Evolutionary conservation across 2,329 filamentous ascomycete genomes (phyloP).

Genomic region (Ceratocystis cacaofunesta): DNA sequence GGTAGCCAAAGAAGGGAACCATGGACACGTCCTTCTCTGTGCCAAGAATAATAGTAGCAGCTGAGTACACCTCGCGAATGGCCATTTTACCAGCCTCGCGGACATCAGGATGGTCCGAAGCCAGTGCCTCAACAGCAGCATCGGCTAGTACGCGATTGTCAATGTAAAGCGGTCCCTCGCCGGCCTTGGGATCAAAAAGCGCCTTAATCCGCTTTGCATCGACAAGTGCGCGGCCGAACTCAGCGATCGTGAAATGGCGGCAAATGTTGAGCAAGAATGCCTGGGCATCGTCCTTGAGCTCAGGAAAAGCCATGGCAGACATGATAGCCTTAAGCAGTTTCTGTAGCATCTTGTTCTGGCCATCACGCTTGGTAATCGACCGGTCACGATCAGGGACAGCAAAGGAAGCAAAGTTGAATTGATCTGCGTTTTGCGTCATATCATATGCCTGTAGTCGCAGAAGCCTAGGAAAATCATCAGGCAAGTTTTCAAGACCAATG

Average conservation of each 20-base stretch:
- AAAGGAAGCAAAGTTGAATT: slow-evolving; percentile 55
- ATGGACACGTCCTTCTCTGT: slow-evolving; percentile 54
- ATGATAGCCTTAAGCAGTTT: slow-evolving; percentile 81
- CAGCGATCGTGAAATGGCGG: slow-evolving; percentile 78
- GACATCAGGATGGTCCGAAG: slow-evolving; percentile 67
- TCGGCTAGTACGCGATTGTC: slow-evolving; percentile 80
- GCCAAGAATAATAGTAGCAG: slow-evolving; percentile 66
- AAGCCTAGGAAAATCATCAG: slow-evolving; percentile 73
- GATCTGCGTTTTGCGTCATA: slow-evolving; percentile 54
- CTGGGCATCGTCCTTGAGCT: slow-evolving; percentile 62
- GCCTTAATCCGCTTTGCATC: slow-evolving; percentile 62
- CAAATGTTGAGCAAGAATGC: slow-evolving; percentile 67
- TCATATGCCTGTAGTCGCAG: slow-evolving; percentile 85
- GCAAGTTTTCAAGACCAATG: slow-evolving; percentile 72
- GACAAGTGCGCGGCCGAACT: slow-evolving; percentile 72
- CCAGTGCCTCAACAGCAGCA: slow-evolving; percentile 76
- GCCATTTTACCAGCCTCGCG: slow-evolving; percentile 70
- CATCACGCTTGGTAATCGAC: slow-evolving; percentile 74
- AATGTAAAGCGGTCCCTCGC: slow-evolving; percentile 75
- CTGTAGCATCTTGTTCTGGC: slow-evolving; percentile 68
- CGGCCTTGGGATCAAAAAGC: slow-evolving; percentile 69
- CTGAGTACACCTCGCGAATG: slow-evolving; percentile 63
- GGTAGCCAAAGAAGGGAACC: slow-evolving; percentile 69
- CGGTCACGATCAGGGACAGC: slow-evolving; percentile 63
- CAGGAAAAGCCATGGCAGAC: slow-evolving; percentile 67